These are phyloP conservation scores for Emmonsiellopsis sp. DNA, from an alignment of 2,329 filamentous ascomycete genomes.

Conservation along the genomic window DNA sequence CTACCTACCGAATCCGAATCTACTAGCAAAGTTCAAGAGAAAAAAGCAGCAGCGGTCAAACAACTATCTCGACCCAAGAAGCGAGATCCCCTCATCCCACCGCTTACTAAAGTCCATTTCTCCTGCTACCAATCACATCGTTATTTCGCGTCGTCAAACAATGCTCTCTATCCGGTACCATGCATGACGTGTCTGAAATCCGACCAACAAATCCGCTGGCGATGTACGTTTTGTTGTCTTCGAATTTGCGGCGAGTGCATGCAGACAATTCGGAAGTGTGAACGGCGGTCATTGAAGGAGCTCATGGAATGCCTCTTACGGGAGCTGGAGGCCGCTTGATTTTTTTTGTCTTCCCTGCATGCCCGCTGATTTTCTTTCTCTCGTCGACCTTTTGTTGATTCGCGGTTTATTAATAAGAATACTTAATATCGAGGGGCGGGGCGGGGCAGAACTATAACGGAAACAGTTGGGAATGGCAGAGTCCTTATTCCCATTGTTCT, in stretches of 20 bases:
- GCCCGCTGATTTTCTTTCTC: too few species aligned
- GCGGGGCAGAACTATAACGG: neutral
- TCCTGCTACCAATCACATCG: constrained; percentile 32
- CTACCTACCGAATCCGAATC: neutral
- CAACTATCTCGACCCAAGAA: neutral
- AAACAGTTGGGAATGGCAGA: too few species aligned
- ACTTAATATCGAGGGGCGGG: neutral
- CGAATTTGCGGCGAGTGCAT: constrained; percentile 30
- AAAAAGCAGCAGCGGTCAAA: neutral
- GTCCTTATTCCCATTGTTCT: too few species aligned
- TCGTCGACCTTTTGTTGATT: too few species aligned
- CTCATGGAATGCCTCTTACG: constrained; percentile 16
- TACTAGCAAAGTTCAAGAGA: neutral
- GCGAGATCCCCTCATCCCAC: constrained; percentile 19
- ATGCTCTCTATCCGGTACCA: constrained; percentile 30
- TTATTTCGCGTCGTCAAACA: constrained; percentile 25
- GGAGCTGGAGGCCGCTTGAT: neutral
- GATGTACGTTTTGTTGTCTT: constrained; percentile 34
- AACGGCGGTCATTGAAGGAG: constrained; percentile 23
- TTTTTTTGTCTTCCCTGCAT: neutral
- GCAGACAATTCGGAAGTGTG: constrained; percentile 23
- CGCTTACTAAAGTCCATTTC: constrained; percentile 27
- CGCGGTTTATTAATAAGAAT: neutral
- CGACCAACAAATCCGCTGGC: constrained; percentile 27
- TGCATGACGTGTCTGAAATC: constrained; percentile 35